Base-by-base conservation (phyloP, 1,139 yeast species). In the Geotrichum candidum region DNA sequence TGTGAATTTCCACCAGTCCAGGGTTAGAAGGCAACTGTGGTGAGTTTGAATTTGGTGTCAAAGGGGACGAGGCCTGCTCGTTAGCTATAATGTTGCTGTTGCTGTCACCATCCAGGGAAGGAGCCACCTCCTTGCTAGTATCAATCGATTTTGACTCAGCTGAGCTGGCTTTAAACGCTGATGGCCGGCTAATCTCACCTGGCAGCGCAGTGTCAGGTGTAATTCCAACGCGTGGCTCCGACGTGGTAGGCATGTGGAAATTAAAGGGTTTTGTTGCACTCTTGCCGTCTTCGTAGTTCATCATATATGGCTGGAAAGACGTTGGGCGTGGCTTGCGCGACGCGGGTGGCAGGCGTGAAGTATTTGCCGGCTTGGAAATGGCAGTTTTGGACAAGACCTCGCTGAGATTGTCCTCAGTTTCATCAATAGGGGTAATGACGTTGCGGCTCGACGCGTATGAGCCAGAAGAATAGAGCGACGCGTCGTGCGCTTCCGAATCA, bases 311-410 rank as follows among this genome's bases (percentile, higher is more conserved):
- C 68, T 75, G 78, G 68, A 70, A 75, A 1, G 77, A 74, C 25
- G 76, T 73, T 9, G 78, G 78, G 10, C 78, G 70, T 13, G 77
- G 78, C 64, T 74, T 75, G 62, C 74, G 57, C 61, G 72, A 63
- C 35, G 73, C 69, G n/a, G 67, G 68, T 29, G 72, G 74, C 48
- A 74, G 45, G 48, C 72, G 65, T 33, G 63, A 60, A 18, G 64
- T 52, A 29, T 59, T 60, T 4, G 64, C 53, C 29, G 57, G 52
- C 54, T 54, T 54, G 18, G 58, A 27, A 55, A 61, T 38, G 48
- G 60, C 53, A 15, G 29, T 45, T 52, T 57, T 53, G 7, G 55
- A 41, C 50, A 53, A 35, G 46, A 51, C 22, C n/a, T 60, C 58
- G 23, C 33, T 31, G 31, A 55, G 50, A 18, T 38, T 22, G 18